phyloP scores from a whole-genome alignment of 371 early-diverging fungal species.

The Mortierella sp. region DNA sequence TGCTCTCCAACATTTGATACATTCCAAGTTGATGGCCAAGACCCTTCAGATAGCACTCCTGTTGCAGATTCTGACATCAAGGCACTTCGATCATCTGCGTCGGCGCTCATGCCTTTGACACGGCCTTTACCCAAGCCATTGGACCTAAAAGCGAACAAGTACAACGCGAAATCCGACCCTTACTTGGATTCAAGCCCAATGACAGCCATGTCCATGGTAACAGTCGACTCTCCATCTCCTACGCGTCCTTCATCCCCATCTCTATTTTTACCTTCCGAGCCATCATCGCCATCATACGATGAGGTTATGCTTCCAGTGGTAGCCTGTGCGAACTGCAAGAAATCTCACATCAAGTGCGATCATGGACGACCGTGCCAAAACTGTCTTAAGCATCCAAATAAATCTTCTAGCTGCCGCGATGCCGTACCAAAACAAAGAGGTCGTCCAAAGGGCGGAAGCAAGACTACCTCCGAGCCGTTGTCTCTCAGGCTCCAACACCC shows the following conservation, averaged over 20 bases:
- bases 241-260: slow-evolving; percentile 16
- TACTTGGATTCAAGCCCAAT: slow-evolving; percentile 7
- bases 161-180: background rate
- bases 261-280: slow-evolving; percentile 10
- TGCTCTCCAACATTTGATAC: slow-evolving; percentile 11
- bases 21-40: background rate
- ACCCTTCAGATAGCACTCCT: background rate
- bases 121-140: slow-evolving; percentile 6
- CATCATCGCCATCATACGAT: slow-evolving; percentile 30
- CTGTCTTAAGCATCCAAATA: slow-evolving; percentile 49
- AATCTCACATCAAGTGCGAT: slow-evolving; percentile 55
- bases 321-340: slow-evolving; percentile 50
- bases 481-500: background rate
- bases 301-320: slow-evolving; percentile 36
- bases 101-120: background rate
- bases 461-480: slow-evolving; percentile 15
- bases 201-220: slow-evolving; percentile 22
- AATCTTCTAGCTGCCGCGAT: slow-evolving; percentile 42
- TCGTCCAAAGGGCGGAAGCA: slow-evolving; percentile 49
- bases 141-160: slow-evolving; percentile 4
- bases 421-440: slow-evolving; percentile 52
- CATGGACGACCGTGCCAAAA: slow-evolving; percentile 52
- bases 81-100: background rate
- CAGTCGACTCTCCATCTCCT: slow-evolving; percentile 26
- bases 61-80: background rate